Evolutionary conservation across 2,329 filamentous ascomycete species (phyloP).

Genomic region (Zopfia rhizophila): DNA sequence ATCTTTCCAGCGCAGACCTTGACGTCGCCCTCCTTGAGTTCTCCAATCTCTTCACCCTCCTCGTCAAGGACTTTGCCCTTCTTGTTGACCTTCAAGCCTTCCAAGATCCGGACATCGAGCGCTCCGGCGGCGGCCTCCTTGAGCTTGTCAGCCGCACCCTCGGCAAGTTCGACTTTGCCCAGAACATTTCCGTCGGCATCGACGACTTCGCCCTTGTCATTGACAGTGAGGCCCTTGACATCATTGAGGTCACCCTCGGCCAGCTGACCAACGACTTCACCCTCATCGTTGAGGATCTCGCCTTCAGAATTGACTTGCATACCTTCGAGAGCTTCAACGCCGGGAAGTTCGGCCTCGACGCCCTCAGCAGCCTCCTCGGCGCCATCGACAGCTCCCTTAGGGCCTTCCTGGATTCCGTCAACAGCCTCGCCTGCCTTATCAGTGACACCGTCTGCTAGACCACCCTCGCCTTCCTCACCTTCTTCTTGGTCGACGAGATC

Average conservation of each 20-base stretch:
- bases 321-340: constrained; percentile 63
- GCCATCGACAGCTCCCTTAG: constrained; percentile 32
- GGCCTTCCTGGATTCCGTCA: constrained; percentile 42
- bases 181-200: constrained; percentile 63
- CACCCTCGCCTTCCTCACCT: constrained; percentile 31
- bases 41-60: constrained; percentile 62
- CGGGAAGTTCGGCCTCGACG: constrained; percentile 61
- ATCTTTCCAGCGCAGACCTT: constrained; percentile 58
- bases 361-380: constrained; percentile 44
- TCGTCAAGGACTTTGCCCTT: constrained; percentile 64
- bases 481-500: constrained; percentile 50
- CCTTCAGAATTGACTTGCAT: constrained; percentile 62
- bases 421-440: constrained; percentile 37
- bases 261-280: constrained; percentile 61
- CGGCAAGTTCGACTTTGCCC: constrained; percentile 61
- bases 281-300: constrained; percentile 60
- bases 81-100: constrained; percentile 67
- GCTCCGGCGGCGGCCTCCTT: constrained; percentile 52
- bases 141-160: constrained; percentile 60
- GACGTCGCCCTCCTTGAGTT: constrained; percentile 60
- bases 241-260: constrained; percentile 59
- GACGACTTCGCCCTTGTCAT: constrained; percentile 62
- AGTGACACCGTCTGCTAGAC: constrained; percentile 26
- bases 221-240: constrained; percentile 60
- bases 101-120: constrained; percentile 60